Base-by-base conservation (phyloP, 768 basidiomycete species). In the Megacollybia marginata region DNA sequence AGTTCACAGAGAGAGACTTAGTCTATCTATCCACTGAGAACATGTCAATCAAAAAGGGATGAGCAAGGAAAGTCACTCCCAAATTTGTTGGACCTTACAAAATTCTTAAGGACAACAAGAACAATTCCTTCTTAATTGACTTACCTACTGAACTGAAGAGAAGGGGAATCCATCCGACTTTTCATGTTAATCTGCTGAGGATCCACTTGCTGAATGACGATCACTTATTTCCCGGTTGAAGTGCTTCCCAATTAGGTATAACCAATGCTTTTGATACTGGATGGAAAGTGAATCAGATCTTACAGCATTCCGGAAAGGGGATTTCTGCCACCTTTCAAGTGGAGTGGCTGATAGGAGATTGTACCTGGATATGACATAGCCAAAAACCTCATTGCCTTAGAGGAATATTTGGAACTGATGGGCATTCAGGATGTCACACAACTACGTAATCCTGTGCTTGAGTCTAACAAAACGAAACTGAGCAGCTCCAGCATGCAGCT, bases 41-140 rank as follows among this genome's bases (percentile, higher is more conserved):
- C 9, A 44, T 55, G 1, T 42, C 9, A 61, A 58, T 52, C 47
- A 55, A 45, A 18, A 55, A 59, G 5, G 49, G 54, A n/a, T 53
- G 54, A 0, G 62, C 64, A 0, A 60, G 65, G 0, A 70, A 71
- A 43, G 64, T 69, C 33, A 62, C 69, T 47, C 63, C 63, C 0
- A 54, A 57, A 1, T 66, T 44, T n/a, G 53, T 69, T 44, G 54
- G 62, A 0, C 61, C 57, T 0, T 62, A 40, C 8, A 40, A 40
- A 8, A 40, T 40, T 5, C 8, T 40, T 3, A 40, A 40, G 18
- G 38, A 40, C 38, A 4, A 40, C 38, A 18, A 18, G 8, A 40
- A 40, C 18, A 40, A 40, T 40, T 40, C 38, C 3, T 34, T 47
- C 43, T 1, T 54, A 48, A 8, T 54, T 32, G 12, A 59, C 48